Evolutionary conservation across 1,284 basidiomycete species (phyloP), one percentile per base, ranked within the genome.

Genomic region (Agroathelia rolfsii): DNA sequence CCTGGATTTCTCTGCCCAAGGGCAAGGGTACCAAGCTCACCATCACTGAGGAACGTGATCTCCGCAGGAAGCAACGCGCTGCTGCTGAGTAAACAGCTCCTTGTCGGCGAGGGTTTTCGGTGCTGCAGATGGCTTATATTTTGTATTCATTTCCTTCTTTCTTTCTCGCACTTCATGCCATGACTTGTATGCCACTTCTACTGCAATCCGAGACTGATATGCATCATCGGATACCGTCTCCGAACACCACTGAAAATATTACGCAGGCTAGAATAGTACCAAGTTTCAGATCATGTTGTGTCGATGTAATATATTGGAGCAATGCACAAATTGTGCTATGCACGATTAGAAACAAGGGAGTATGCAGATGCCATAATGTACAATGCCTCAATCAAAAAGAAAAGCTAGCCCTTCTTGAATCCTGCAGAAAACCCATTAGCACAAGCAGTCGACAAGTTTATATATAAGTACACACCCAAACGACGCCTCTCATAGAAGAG

Each of bases 21-120:
- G 94, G 94, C 66, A 95, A 95, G 75, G 95, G 94, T 67, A 83
- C 81, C 58, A 93, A 93, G 66, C 82, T 95, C 45, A 85, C 83
- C 38, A 88, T 88, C 50, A 72, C 85, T 10, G 84, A 88, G 69
- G 84, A 88, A 67, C 69, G 85, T 45, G 84, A 88, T 59, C 62
- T 72, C 49, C 73, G 72, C 69, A 78, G 82, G 69, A 81, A 72
- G 64, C 72, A 69, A 50, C 69, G 72, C 35, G 67, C 74, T 38
- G 62, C 72, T 38, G 78, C 79, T 56, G 59, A 72, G 58, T 72
- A 65, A 55, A 58, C 42, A 43, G 34, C 45, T 37, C 36, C 32
- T 14, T 39, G 37, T 35, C 12, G 28, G 48, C 43, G 42, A 42
- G 44, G 43, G 41, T 40, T 49, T 51, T 51, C 48, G 33, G 27